phyloP scores from a whole-genome alignment of 441 rosid genomes.

The Flueggea neowawraea region DNA sequence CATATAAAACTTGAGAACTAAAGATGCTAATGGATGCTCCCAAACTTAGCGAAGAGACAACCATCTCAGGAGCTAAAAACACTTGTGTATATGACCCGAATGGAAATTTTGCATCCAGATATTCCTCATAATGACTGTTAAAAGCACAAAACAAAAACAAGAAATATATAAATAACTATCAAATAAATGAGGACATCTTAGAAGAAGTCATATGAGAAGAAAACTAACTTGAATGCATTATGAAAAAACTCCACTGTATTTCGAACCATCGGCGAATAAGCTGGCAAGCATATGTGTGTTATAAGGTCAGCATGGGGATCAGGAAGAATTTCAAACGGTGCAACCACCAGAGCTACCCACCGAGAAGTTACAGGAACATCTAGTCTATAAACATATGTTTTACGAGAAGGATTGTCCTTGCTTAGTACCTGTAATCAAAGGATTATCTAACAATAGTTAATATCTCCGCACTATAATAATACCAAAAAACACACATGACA shows the following conservation, averaged over 20 bases:
- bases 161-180: constrained; percentile 9
- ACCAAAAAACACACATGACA: neutral
- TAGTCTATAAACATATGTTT: constrained; percentile 81
- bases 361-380: constrained; percentile 81
- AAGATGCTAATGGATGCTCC: constrained; percentile 89
- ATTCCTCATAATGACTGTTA: constrained; percentile 86
- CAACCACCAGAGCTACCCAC: constrained; percentile 90
- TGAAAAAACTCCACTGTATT: constrained; percentile 87
- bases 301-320: constrained; percentile 60
- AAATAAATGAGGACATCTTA: constrained; percentile 7
- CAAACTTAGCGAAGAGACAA: constrained; percentile 60
- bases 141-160: constrained; percentile 26
- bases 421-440: constrained; percentile 62
- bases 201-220: constrained; percentile 12
- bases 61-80: constrained; percentile 89
- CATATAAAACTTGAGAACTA: constrained; percentile 82
- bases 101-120: constrained; percentile 86
- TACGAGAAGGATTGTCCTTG: constrained; percentile 85
- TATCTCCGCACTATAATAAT: too few relatives aligned
- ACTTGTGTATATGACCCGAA: constrained; percentile 93
- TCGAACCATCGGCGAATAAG: constrained; percentile 54
- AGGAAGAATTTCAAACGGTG: constrained; percentile 84
- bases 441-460: neutral
- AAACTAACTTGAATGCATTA: constrained; percentile 79
- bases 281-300: constrained; percentile 79